These are phyloP conservation scores for Hypomyces perniciosus DNA, from an alignment of 2,329 filamentous ascomycete genomes.

Conservation along the genomic window DNA sequence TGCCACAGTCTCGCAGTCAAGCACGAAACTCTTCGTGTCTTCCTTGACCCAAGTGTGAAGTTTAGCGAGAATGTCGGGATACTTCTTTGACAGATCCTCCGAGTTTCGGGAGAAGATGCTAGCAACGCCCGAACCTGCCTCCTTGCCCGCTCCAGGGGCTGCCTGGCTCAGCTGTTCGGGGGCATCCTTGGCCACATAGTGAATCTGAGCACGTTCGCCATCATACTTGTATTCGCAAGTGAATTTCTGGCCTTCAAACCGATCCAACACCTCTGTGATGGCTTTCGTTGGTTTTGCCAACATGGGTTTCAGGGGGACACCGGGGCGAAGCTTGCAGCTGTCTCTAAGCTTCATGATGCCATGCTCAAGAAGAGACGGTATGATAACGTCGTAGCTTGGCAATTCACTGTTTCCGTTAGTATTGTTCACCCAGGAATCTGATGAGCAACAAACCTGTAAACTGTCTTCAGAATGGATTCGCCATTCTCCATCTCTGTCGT, in stretches of 20 bases:
- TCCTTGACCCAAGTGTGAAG: slow-evolving; percentile 84
- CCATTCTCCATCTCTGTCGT: slow-evolving; percentile 75
- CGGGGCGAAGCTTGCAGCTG: slow-evolving; percentile 84
- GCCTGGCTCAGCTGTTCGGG: slow-evolving; percentile 61
- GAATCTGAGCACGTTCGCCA: slow-evolving; percentile 95
- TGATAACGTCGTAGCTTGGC: slow-evolving; percentile 90
- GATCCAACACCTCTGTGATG: slow-evolving; percentile 93
- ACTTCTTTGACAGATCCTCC: slow-evolving; percentile 94
- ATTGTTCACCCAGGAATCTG: not conserved
- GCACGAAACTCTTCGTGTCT: slow-evolving; percentile 87
- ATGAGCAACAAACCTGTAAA: slow-evolving; percentile 62
- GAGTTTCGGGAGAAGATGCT: slow-evolving; percentile 98
- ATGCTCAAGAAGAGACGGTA: slow-evolving; percentile 80
- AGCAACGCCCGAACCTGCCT: slow-evolving; percentile 66
- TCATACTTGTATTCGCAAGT: slow-evolving; percentile 99
- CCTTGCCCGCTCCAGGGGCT: slow-evolving; percentile 54
- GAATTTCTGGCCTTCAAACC: slow-evolving; percentile 91
- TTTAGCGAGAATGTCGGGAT: slow-evolving; percentile 88
- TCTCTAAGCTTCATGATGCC: slow-evolving; percentile 79
- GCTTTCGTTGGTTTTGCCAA: slow-evolving; percentile 97
- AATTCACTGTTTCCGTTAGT: slow-evolving; percentile 63
- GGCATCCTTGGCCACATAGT: slow-evolving; percentile 84
- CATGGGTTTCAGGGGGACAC: slow-evolving; percentile 96
- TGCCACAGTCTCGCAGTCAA: slow-evolving; percentile 97
- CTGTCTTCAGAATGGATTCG: slow-evolving; percentile 79